A percentile compares a stretch with the other conserved stretches of the same genome.
These are phyloP conservation scores for Fusarium concolor DNA, from an alignment of 2,329 filamentous ascomycete genomes.

Conservation along the genomic window DNA sequence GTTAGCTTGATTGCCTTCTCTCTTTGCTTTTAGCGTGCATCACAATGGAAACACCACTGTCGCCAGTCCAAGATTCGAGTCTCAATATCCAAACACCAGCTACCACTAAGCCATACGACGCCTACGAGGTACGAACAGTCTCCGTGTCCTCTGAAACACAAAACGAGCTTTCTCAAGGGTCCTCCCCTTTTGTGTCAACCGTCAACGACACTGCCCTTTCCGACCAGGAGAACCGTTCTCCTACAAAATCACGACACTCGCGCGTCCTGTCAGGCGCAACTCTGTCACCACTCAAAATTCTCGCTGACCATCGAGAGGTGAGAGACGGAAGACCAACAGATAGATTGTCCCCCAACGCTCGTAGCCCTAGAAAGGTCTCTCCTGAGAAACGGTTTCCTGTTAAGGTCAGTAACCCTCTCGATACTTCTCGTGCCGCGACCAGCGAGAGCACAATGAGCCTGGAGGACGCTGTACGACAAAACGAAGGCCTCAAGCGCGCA, in stretches of 20 bases:
- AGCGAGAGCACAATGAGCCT: slow-evolving; percentile 59
- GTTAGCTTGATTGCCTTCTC: slow-evolving; percentile 13
- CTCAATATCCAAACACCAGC: slow-evolving; percentile 46
- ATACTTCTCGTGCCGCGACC: slow-evolving; percentile 32
- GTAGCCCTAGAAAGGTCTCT: slow-evolving; percentile 61
- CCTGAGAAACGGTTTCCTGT: slow-evolving; percentile 72
- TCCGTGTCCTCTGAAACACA: slow-evolving; percentile 28
- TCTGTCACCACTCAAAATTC: slow-evolving; percentile 68
- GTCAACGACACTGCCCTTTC: slow-evolving; percentile 49
- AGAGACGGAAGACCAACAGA: slow-evolving; percentile 38
- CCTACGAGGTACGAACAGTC: slow-evolving; percentile 40
- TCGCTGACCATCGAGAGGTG: slow-evolving; percentile 53
- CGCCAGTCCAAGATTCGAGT: slow-evolving; percentile 40
- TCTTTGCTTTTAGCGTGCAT: slow-evolving; percentile 35
- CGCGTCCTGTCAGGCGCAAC: slow-evolving; percentile 68
- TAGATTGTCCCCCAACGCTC: slow-evolving; percentile 48
- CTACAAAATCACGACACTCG: slow-evolving; percentile 62
- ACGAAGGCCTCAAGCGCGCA: slow-evolving; percentile 67
- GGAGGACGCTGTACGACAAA: slow-evolving; percentile 65
- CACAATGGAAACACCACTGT: slow-evolving; percentile 46
- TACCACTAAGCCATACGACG: slow-evolving; percentile 36
- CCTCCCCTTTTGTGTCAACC: slow-evolving; percentile 46
- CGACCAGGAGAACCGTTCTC: slow-evolving; percentile 61
- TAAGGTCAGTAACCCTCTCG: slow-evolving; percentile 59
- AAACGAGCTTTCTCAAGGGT: slow-evolving; percentile 31